Evolutionary conservation across 345 rosid species (phyloP).

Genomic region (Salix brachista): DNA sequence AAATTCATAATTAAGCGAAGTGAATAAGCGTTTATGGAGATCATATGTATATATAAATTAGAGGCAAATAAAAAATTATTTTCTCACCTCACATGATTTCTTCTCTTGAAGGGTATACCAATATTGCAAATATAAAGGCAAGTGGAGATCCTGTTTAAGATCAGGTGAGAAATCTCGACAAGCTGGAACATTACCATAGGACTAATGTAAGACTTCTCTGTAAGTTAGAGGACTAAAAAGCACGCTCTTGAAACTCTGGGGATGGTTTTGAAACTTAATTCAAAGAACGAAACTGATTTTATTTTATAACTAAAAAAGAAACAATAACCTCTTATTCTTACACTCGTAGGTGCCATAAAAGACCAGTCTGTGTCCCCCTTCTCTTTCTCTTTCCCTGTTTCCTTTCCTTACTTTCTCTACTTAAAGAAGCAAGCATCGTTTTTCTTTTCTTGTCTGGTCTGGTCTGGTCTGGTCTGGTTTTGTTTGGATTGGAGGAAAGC

Average conservation of each 20-base stretch:
- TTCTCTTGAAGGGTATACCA: too few species aligned
- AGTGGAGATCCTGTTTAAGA: not conserved
- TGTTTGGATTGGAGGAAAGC: not conserved
- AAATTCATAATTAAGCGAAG: too few species aligned
- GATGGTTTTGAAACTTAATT: not conserved
- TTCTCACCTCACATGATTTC: too few species aligned
- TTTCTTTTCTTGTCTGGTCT: not conserved
- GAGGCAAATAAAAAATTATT: too few species aligned
- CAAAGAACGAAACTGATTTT: not conserved
- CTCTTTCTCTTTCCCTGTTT: not conserved
- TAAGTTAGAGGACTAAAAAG: not conserved
- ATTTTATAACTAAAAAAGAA: not conserved
- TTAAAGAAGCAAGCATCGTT: constrained; percentile 1
- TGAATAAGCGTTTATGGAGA: too few species aligned
- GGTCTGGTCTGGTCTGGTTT: not conserved
- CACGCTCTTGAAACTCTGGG: not conserved
- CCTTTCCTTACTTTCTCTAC: not conserved
- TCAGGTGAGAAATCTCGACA: not conserved
- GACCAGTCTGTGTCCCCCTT: not conserved
- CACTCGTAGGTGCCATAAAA: not conserved
- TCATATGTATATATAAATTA: too few species aligned
- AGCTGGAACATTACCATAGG: not conserved
- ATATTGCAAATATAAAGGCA: too few species aligned
- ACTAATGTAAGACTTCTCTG: not conserved
- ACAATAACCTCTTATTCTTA: not conserved